Percentiles rank a stretch among this genome's conserved stretches.
These are phyloP conservation scores for Emergomyces orientalis DNA, from an alignment of 2,329 filamentous ascomycete species.

Conservation along the genomic window DNA sequence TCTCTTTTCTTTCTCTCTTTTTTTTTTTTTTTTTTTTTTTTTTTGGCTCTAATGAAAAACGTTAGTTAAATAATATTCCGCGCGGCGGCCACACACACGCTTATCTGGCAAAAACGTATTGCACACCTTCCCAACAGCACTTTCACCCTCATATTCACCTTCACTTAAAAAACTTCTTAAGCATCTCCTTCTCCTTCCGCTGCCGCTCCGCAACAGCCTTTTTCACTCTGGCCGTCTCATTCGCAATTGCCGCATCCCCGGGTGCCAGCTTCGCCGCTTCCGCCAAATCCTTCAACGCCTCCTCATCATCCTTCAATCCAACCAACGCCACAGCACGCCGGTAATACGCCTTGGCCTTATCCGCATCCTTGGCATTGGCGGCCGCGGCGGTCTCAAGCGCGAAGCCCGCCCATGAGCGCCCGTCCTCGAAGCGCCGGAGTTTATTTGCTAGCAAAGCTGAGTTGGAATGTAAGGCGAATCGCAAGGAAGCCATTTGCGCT, in stretches of 20 bases:
- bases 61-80: too few relatives aligned
- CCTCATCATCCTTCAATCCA: conserved; percentile 74
- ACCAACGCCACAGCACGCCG: conserved; percentile 68
- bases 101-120: too few relatives aligned
- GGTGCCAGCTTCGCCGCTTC: conserved; percentile 68
- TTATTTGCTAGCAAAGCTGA: conserved; percentile 78
- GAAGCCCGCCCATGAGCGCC: conserved; percentile 57
- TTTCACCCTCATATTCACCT: neutral
- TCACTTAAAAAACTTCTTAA: conserved; percentile 78
- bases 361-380: conserved; percentile 53
- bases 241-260: conserved; percentile 61
- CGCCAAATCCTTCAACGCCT: conserved; percentile 63
- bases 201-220: conserved; percentile 61
- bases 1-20: too few relatives aligned
- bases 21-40: too few relatives aligned
- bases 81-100: too few relatives aligned
- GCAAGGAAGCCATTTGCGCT: conserved; percentile 59
- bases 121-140: neutral
- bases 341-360: conserved; percentile 84
- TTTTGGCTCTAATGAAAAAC: too few relatives aligned
- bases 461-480: conserved; percentile 83
- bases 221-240: conserved; percentile 71
- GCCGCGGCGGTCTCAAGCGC: conserved; percentile 56
- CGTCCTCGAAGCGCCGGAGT: conserved; percentile 61
- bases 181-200: conserved; percentile 85